These are phyloP conservation scores for Solanum aculeatissimum DNA, from an alignment of 305 asterid species.

Conservation along the genomic window DNA sequence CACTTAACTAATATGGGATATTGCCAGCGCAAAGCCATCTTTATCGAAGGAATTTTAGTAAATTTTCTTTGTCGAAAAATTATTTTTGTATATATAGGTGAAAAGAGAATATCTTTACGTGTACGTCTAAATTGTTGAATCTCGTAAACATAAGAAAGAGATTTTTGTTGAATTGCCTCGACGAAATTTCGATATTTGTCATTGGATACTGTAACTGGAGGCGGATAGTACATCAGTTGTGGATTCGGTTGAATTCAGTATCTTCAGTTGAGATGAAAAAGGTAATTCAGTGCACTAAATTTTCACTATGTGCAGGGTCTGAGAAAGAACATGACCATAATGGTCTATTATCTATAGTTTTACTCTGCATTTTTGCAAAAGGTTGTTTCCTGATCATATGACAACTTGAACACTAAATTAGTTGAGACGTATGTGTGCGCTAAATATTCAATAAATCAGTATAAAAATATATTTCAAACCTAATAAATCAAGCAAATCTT, in stretches of 20 bases:
- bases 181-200: not conserved
- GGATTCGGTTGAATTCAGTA: not conserved
- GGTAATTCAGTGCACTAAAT: not conserved
- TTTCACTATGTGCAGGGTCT: fast-evolving
- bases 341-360: not conserved
- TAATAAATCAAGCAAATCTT: fast-evolving
- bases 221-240: not conserved
- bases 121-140: no score
- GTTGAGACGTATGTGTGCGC: not conserved
- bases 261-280: not conserved
- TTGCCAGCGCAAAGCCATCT: fast-evolving
- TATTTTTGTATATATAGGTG: not conserved
- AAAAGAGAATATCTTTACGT: not conserved
- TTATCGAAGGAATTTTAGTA: not conserved
- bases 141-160: no score
- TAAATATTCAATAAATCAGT: no score
- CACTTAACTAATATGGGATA: not conserved
- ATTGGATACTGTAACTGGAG: not conserved
- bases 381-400: not conserved
- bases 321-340: not conserved
- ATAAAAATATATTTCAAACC: not conserved
- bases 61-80: fast-evolving
- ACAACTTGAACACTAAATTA: not conserved
- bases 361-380: fast-evolving
- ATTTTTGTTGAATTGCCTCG: no score